phyloP scores from a whole-genome alignment of 306 rosid species.

The Cicer cuneatum region DNA sequence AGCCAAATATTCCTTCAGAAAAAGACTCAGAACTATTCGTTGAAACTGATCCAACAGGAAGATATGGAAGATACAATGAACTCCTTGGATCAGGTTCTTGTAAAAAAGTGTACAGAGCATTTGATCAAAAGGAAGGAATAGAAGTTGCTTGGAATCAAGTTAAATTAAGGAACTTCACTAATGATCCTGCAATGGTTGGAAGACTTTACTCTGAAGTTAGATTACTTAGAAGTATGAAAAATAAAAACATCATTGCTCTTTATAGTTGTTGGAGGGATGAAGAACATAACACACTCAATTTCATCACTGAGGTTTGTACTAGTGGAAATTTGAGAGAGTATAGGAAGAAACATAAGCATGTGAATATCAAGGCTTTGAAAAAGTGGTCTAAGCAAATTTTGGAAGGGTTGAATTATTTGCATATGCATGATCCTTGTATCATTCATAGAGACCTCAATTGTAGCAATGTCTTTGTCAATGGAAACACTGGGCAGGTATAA shows the following conservation, averaged over 20 bases:
- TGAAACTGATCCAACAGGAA: slow-evolving; percentile 64
- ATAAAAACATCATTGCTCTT: slow-evolving; percentile 69
- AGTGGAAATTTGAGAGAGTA: slow-evolving; percentile 85
- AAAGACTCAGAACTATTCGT: slow-evolving; percentile 71
- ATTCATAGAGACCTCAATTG: slow-evolving; percentile 94
- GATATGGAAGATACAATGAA: slow-evolving; percentile 78
- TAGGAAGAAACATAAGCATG: slow-evolving; percentile 77
- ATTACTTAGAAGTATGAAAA: slow-evolving; percentile 60
- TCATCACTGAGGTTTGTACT: slow-evolving; percentile 90
- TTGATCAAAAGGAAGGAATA: slow-evolving; percentile 84
- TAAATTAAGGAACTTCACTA: slow-evolving; percentile 63
- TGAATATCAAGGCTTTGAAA: slow-evolving; percentile 78
- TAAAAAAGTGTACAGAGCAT: slow-evolving; percentile 82
- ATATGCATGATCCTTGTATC: slow-evolving; percentile 76
- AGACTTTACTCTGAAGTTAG: slow-evolving; percentile 80
- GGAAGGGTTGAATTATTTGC: slow-evolving; percentile 78
- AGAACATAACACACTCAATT: slow-evolving; percentile 54
- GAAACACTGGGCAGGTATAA: slow-evolving; percentile 77
- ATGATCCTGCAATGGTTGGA: slow-evolving; percentile 74
- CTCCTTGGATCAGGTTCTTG: slow-evolving; percentile 72
- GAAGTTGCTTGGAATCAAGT: slow-evolving; percentile 98
- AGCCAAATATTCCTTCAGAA: slow-evolving; percentile 42
- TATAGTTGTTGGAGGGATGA: slow-evolving; percentile 70
- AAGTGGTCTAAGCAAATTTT: slow-evolving; percentile 83
- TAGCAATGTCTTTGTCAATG: slow-evolving; percentile 89